These are phyloP conservation scores for Phanerochaete sordida DNA, from an alignment of 768 basidiomycete genomes.

Conservation along the genomic window DNA sequence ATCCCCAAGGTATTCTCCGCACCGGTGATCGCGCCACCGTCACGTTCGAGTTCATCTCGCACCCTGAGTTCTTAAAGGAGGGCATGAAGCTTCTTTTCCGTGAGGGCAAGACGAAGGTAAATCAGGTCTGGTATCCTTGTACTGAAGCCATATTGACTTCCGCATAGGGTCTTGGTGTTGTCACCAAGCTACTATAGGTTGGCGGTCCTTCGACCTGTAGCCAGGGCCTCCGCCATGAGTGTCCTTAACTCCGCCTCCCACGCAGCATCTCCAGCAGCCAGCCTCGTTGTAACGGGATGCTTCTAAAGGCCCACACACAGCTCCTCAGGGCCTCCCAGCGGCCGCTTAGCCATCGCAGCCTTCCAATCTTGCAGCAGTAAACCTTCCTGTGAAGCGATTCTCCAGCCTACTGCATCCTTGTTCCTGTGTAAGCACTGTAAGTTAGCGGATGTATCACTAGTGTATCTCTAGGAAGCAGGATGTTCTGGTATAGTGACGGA, in stretches of 20 bases:
- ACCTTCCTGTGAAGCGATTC: background rate
- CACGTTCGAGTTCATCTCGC: constrained; percentile 91
- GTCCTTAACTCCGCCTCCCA: too few relatives aligned
- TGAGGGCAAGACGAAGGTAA: constrained; percentile 93
- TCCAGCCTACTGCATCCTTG: background rate
- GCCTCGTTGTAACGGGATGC: background rate
- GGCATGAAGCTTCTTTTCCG: constrained; percentile 93
- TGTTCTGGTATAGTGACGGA: background rate
- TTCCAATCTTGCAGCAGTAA: too few relatives aligned
- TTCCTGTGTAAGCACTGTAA: background rate
- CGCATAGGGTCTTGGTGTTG: constrained; percentile 68
- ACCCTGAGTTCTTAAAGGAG: constrained; percentile 88
- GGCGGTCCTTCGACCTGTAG: background rate
- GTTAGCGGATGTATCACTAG: background rate
- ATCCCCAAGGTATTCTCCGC: constrained; percentile 82
- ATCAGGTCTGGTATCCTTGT: too few relatives aligned
- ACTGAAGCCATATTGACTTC: too few relatives aligned
- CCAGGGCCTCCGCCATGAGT: background rate
- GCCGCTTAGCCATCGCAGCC: too few relatives aligned
- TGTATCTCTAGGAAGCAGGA: background rate
- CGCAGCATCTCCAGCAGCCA: background rate
- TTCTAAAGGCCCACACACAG: too few relatives aligned
- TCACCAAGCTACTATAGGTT: constrained; percentile 56
- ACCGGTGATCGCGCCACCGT: constrained; percentile 95
- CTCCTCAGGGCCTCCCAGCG: too few relatives aligned